These are phyloP conservation scores for Henckelia pumila DNA, from an alignment of 257 asterid species.

Conservation along the genomic window DNA sequence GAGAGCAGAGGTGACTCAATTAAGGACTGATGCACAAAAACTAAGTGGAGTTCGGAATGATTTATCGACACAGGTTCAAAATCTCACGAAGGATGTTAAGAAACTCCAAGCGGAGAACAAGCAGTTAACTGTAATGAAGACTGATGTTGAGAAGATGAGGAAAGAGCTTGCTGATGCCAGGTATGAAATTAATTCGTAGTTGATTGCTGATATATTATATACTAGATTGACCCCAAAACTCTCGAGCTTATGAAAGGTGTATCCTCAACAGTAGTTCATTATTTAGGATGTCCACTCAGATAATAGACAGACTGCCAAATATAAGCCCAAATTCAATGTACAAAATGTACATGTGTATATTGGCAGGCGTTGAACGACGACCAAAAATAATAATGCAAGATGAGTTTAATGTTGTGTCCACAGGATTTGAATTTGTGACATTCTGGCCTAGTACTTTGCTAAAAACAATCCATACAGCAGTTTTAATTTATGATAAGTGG, in stretches of 20 bases:
- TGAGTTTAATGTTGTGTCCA: no score
- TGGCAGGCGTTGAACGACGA: not conserved
- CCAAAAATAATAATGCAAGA: not conserved
- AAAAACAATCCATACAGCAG: not conserved
- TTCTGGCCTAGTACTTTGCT: not conserved
- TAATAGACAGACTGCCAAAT: not conserved
- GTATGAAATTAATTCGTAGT: conserved; percentile 31
- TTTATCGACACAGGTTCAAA: conserved; percentile 56
- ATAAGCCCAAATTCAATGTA: no score
- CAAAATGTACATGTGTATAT: not conserved
- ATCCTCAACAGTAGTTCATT: not conserved
- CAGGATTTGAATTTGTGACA: not conserved
- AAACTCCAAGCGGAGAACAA: conserved; percentile 61
- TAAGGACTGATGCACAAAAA: conserved; percentile 72
- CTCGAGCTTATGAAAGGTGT: not conserved
- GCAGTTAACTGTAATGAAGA: conserved; percentile 54
- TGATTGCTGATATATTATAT: not conserved
- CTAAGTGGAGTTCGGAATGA: conserved; percentile 53
- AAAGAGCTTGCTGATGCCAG: conserved; percentile 73
- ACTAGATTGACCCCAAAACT: not conserved
- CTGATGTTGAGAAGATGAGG: conserved; percentile 65
- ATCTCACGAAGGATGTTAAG: conserved; percentile 61
- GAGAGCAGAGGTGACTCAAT: conserved; percentile 54
- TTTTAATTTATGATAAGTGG: not conserved
- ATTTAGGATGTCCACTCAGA: not conserved